phyloP scores from a whole-genome alignment of 371 early-diverging fungal genomes.

The Saksenaea vasiformis region DNA sequence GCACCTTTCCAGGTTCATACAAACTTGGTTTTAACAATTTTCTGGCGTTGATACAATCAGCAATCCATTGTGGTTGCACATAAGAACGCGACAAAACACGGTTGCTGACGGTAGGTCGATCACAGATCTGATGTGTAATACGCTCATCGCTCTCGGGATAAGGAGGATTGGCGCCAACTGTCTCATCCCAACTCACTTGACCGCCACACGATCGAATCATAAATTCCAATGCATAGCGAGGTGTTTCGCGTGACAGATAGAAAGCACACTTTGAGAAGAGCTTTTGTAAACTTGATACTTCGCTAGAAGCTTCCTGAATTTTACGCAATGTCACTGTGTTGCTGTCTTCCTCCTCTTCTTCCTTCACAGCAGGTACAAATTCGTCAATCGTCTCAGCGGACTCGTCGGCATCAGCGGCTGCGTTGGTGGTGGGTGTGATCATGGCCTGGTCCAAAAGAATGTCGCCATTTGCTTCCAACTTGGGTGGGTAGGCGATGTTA shows the following conservation, averaged over 20 bases:
- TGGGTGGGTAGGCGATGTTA: constrained; percentile 90
- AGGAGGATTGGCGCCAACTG: constrained; percentile 81
- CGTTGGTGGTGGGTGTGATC: constrained; percentile 11
- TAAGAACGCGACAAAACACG: constrained; percentile 75
- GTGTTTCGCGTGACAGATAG: constrained; percentile 94
- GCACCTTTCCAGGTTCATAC: constrained; percentile 80
- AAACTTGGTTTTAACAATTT: constrained; percentile 67
- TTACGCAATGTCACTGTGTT: constrained; percentile 53
- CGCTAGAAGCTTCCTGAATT: constrained; percentile 59
- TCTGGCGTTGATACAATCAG: constrained; percentile 89
- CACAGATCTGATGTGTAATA: constrained; percentile 89
- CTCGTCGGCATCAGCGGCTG: constrained; percentile 39
- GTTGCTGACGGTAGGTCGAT: constrained; percentile 77
- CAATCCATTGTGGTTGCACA: constrained; percentile 98
- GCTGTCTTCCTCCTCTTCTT: constrained; percentile 39
- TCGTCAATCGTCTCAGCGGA: constrained; percentile 42
- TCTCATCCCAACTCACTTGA: constrained; percentile 86
- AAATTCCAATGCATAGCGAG: constrained; percentile 90
- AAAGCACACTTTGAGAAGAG: constrained; percentile 82
- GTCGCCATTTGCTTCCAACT: constrained; percentile 77
- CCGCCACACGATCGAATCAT: constrained; percentile 89
- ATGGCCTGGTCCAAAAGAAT: constrained; percentile 69
- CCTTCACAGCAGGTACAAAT: constrained; percentile 42
- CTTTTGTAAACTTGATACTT: constrained; percentile 52
- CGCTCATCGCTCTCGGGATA: constrained; percentile 74